These are phyloP conservation scores for Puccinia hordei DNA, from an alignment of 1,284 basidiomycete species.

Conservation along the genomic window DNA sequence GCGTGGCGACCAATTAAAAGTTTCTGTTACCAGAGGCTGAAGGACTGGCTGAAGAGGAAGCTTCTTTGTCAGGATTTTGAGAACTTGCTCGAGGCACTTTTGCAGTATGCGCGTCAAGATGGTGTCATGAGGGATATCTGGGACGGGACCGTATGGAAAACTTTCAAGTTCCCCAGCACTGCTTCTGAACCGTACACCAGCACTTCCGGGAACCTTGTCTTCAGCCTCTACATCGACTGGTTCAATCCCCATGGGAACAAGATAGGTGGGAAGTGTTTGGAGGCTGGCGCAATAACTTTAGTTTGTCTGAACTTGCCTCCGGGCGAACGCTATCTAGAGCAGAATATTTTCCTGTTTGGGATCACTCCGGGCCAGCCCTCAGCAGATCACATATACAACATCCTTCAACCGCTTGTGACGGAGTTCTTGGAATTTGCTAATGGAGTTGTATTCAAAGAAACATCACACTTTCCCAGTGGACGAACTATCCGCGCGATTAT, in stretches of 20 bases:
- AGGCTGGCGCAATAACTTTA: too few relatives aligned
- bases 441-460: slow-evolving; percentile 13
- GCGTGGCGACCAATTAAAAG: slow-evolving; percentile 10
- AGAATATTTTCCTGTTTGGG: too few relatives aligned
- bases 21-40: slow-evolving; percentile 22
- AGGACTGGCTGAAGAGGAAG: slow-evolving; percentile 11
- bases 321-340: too few relatives aligned
- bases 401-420: slow-evolving; percentile 10
- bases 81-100: neutral
- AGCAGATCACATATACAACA: slow-evolving; percentile 2
- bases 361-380: slow-evolving; percentile 20
- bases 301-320: too few relatives aligned
- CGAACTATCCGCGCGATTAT: slow-evolving; percentile 3
- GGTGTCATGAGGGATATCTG: slow-evolving; percentile 33
- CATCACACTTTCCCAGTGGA: neutral
- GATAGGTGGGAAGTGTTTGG: too few relatives aligned
- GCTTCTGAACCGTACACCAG: slow-evolving; percentile 8
- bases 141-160: slow-evolving; percentile 34
- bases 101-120: neutral
- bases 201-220: slow-evolving; percentile 22
- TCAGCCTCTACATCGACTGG: slow-evolving; percentile 10
- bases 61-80: neutral
- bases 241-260: too few relatives aligned
- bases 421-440: neutral
- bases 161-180: slow-evolving; percentile 1